Base-by-base conservation (phyloP, 768 basidiomycete species). In the Leccinum ochraceum region DNA sequence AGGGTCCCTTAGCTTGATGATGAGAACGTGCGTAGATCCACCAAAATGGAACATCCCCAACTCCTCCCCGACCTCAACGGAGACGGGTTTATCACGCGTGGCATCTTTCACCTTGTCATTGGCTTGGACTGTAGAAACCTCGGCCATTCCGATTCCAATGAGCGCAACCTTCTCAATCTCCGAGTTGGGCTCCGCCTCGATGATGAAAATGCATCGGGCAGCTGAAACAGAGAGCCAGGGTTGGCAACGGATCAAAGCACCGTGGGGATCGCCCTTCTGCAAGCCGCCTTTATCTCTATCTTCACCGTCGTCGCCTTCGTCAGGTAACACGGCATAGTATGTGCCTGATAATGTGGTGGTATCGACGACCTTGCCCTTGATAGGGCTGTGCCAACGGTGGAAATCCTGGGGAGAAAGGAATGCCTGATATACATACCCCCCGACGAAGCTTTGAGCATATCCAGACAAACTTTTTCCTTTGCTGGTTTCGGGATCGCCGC, bases 41-140 rank as follows among this genome's bases (percentile, higher is more conserved):
- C 84, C 86, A 72, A 84, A 86, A 67, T 86, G 86, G 80, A 88
- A 84, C 79, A 76, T 80, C 49, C 49, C 49, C 26, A 28, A 50
- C 20, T 26, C 20, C 2, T 22, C 0, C 0, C 49, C 49, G 7
- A 26, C 49, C 1, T 28, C 6, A 6, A 50, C 49, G 44, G 28
- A 28, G 28, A 28, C 28, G 28, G 28, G 28, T 2, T 24, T 24
- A 24, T 2, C 2, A 24, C 2, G 28, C 28, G 28, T 28, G 28
- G 28, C 28, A 28, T 28, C 28, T 28, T 28, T 28, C 28, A 28
- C 28, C 28, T 28, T 28, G 7, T 1, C 28, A 28, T 28, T 0
- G 28, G 28, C 28, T 8, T 28, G 6, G 37, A 6, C 6, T 37
- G 37, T 16, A 16, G 37, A 37, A 14, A 37, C 37, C 37, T 16